Evolutionary conservation across 1,139 yeast genomes (phyloP), one percentile per base, ranked within the genome.

Genomic region (Pichia sp.): DNA sequence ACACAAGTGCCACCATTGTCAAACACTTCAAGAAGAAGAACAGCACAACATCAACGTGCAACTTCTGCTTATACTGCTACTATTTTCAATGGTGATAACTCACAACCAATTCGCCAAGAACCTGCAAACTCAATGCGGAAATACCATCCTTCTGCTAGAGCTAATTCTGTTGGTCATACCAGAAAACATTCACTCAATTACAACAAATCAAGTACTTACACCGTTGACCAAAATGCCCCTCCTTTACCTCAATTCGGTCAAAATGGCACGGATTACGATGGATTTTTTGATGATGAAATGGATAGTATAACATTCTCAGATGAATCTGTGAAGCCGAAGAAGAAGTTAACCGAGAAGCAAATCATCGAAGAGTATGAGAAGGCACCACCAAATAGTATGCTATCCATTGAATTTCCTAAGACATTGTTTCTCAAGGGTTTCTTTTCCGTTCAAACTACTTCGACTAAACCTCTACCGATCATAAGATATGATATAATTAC

Each of bases 391-490:
- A 87, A 87, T 51, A 74, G 87, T 15, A 90, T 92, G 97, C 96
- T 95, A 31, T 90, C 97, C 0, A 90, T 92, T 67, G 97, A 90
- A 67, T 89, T 84, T 67, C 96, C 97, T 59, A 87, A 87, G 72
- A 92, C 96, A 2, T 80, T 92, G 61, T 90, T 90, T 74, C 79
- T 93, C 69, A 90, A 92, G 70, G 98, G 98, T 1, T 90, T 93
- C 66, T 93, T 93, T 73, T 85, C 95, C 59, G 98, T 92, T 47
- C 97, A 90, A 71, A 88, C 97, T 1, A 93, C 99, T 0, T 90
- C 97, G 1, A 89, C 97, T 5, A 90, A 90, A 64, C 92, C 97
- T 26, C 76, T 93, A 55, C 93, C 95, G 8, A 89, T 88, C 59
- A 92, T 93, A 56, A 82, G 98, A 56, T 83, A 87, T 64, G 92